These are phyloP conservation scores for Ascochyta lentis DNA, from an alignment of 2,329 filamentous ascomycete genomes.

Conservation along the genomic window DNA sequence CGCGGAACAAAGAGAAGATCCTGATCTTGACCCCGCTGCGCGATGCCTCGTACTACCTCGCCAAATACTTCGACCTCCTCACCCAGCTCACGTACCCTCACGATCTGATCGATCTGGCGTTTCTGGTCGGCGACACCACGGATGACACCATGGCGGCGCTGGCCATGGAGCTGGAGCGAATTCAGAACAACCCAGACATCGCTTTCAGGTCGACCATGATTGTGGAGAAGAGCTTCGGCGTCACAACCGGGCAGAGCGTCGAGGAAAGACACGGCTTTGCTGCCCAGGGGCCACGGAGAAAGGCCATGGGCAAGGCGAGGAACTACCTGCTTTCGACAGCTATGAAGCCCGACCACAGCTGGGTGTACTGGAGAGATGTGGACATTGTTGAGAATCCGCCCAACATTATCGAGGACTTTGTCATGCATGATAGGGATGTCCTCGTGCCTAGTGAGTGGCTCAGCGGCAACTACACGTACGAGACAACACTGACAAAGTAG, in stretches of 20 bases:
- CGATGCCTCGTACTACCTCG: conserved; percentile 81
- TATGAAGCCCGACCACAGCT: conserved; percentile 91
- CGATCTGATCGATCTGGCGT: conserved; percentile 91
- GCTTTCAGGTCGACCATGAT: conserved; percentile 86
- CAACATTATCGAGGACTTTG: conserved; percentile 91
- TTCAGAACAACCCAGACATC: conserved; percentile 79
- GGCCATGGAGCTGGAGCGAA: conserved; percentile 81
- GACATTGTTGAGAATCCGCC: conserved; percentile 91
- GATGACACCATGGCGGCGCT: conserved; percentile 93
- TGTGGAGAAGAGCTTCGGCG: conserved; percentile 89
- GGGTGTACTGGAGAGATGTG: conserved; percentile 98
- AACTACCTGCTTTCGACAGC: conserved; percentile 89
- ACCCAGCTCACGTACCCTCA: conserved; percentile 92
- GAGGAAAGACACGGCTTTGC: conserved; percentile 84
- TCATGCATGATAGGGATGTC: conserved; percentile 90
- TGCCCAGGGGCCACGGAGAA: conserved; percentile 87
- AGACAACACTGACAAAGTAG: conserved; percentile 56
- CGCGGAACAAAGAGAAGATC: conserved; percentile 82
- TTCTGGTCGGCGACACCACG: conserved; percentile 88
- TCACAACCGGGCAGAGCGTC: conserved; percentile 76
- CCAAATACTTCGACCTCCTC: conserved; percentile 92
- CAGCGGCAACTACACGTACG: neutral
- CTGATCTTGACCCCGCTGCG: conserved; percentile 92
- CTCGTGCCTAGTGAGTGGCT: conserved; percentile 84
- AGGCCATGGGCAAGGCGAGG: conserved; percentile 85